phyloP scores from a whole-genome alignment of 164 flowering plant genomes.

The Hamamelis virginiana region DNA sequence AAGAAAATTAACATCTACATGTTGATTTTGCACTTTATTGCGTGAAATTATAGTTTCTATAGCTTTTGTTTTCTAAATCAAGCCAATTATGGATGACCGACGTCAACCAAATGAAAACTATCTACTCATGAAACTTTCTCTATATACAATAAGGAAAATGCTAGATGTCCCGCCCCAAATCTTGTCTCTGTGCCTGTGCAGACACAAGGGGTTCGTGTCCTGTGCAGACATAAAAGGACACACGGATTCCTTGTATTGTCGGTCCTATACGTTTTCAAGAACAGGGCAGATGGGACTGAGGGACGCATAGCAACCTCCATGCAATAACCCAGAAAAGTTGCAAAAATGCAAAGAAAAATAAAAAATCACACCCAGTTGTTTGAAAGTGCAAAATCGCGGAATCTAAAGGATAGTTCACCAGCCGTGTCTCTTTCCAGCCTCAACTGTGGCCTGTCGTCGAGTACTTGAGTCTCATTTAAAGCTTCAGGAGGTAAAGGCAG shows the following conservation, averaged over 20 bases:
- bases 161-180: too few species aligned
- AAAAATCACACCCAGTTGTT: slow-evolving; percentile 59
- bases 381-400: slow-evolving; percentile 51
- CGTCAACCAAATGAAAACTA: too few species aligned
- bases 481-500: slow-evolving; percentile 34
- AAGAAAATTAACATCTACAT: neutral
- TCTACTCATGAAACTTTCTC: neutral
- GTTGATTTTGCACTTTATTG: neutral
- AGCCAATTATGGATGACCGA: neutral
- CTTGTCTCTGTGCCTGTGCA: too few species aligned
- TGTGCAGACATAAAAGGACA: too few species aligned
- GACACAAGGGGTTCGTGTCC: too few species aligned
- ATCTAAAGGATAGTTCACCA: slow-evolving; percentile 65
- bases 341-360: neutral
- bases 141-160: slow-evolving; percentile 1
- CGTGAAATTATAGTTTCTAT: neutral
- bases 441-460: slow-evolving; percentile 18
- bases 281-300: too few species aligned
- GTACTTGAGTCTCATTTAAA: slow-evolving; percentile 14
- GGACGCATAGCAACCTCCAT: too few species aligned
- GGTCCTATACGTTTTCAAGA: too few species aligned
- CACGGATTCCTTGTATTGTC: too few species aligned
- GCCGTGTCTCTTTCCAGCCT: slow-evolving; percentile 55
- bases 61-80: neutral
- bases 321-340: too few species aligned